A percentile compares a stretch with the other conserved stretches of the same genome.
These are phyloP conservation scores for Hymenoscyphus scutula DNA, from an alignment of 2,329 filamentous ascomycete species.

Conservation along the genomic window DNA sequence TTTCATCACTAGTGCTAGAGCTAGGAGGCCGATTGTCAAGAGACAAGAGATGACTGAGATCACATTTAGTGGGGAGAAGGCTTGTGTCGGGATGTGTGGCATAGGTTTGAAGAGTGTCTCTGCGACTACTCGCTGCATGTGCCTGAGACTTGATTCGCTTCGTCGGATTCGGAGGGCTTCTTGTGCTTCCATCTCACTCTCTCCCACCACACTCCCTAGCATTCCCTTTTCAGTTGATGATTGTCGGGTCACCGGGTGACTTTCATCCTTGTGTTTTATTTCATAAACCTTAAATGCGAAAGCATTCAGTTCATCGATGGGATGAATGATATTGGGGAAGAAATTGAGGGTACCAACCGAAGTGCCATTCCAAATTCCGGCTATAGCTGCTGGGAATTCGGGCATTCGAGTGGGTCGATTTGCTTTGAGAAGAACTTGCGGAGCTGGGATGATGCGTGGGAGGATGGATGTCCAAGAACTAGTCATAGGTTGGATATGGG, in stretches of 20 bases:
- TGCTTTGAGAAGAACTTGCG: constrained; percentile 59
- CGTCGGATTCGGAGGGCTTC: constrained; percentile 10
- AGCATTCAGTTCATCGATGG: constrained; percentile 48
- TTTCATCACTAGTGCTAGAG: constrained; percentile 41
- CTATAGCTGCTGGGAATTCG: constrained; percentile 52
- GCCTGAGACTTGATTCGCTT: constrained; percentile 20
- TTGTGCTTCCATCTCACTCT: constrained; percentile 20
- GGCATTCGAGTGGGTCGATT: constrained; percentile 55
- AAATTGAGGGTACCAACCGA: constrained; percentile 55
- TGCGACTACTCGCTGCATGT: constrained; percentile 21
- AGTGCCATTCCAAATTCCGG: constrained; percentile 57
- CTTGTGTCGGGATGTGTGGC: constrained; percentile 48
- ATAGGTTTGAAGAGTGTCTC: constrained; percentile 36
- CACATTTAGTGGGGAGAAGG: constrained; percentile 52
- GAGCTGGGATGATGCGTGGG: constrained; percentile 60
- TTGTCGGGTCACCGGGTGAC: neutral
- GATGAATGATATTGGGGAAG: constrained; percentile 60
- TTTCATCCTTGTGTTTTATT: constrained; percentile 43
- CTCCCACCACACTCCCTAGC: constrained; percentile 13
- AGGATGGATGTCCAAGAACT: constrained; percentile 56
- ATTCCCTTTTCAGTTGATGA: neutral
- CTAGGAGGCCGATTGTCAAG: constrained; percentile 48
- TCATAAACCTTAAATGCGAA: constrained; percentile 49
- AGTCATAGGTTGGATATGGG: constrained; percentile 57
- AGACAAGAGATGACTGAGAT: constrained; percentile 51